These are phyloP conservation scores for Chaetomium sp. DNA, from an alignment of 2,329 filamentous ascomycete species.

Conservation along the genomic window DNA sequence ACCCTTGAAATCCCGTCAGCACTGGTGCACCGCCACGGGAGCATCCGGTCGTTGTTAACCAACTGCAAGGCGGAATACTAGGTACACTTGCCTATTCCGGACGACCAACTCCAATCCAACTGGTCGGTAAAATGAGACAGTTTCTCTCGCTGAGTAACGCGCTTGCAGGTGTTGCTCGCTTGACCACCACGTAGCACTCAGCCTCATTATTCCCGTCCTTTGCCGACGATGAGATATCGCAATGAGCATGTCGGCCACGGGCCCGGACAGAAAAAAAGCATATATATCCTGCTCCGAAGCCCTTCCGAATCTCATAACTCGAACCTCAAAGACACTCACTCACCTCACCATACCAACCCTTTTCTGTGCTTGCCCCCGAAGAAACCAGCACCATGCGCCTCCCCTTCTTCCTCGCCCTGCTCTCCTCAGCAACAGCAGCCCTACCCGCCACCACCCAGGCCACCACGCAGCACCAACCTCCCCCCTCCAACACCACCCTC, in stretches of 20 bases:
- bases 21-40: not conserved
- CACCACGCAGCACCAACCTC: not conserved
- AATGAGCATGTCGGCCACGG: not conserved
- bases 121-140: not conserved
- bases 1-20: conserved; percentile 1
- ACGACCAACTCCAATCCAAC: not conserved
- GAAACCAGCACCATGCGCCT: not conserved
- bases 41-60: not conserved
- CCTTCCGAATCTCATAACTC: not conserved
- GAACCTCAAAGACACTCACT: not conserved
- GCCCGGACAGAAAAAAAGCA: not conserved
- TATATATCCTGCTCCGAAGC: not conserved
- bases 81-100: not conserved
- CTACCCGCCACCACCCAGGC: not conserved
- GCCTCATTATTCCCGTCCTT: not conserved
- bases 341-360: too few relatives aligned
- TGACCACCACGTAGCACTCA: not conserved
- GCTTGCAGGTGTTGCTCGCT: not conserved
- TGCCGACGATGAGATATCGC: not conserved
- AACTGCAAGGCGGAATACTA: not conserved
- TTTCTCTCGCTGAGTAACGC: conserved; percentile 1
- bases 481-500: not conserved
- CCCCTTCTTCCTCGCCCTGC: not conserved
- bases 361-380: not conserved
- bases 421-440: not conserved